These are phyloP conservation scores for Coleophoma crateriformis DNA, from an alignment of 2,329 filamentous ascomycete genomes.

Conservation along the genomic window DNA sequence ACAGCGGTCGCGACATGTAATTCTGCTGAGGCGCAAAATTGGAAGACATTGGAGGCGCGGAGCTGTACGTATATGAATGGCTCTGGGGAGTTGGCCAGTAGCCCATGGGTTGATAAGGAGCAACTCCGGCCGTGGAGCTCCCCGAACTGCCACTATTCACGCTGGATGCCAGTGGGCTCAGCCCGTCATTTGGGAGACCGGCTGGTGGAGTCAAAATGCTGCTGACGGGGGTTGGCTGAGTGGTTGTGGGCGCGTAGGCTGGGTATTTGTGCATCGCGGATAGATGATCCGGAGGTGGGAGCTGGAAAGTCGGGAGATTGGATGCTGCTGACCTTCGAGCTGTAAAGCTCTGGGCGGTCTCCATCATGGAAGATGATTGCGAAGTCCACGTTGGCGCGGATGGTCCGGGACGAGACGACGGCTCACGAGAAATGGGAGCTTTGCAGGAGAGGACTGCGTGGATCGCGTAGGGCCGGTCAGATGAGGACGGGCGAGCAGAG, in stretches of 20 bases:
- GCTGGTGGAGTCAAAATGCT: slow-evolving; percentile 34
- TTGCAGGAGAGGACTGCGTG: neutral
- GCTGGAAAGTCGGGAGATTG: slow-evolving; percentile 63
- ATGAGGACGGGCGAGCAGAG: no score
- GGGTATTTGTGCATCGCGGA: slow-evolving; percentile 43
- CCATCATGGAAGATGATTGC: slow-evolving; percentile 36
- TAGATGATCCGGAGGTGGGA: slow-evolving; percentile 55
- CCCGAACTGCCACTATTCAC: slow-evolving; percentile 55
- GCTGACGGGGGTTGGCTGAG: slow-evolving; percentile 29
- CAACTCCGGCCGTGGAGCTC: slow-evolving; percentile 48
- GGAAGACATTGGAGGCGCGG: slow-evolving; percentile 33
- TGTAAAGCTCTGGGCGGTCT: slow-evolving; percentile 60
- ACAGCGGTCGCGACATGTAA: slow-evolving; percentile 43
- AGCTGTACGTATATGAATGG: slow-evolving; percentile 47
- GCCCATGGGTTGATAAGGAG: slow-evolving; percentile 50
- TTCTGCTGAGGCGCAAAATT: slow-evolving; percentile 26
- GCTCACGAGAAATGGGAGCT: neutral
- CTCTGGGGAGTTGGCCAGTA: slow-evolving; percentile 51
- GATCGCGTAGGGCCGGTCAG: neutral
- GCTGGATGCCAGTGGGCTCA: slow-evolving; percentile 56
- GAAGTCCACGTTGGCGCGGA: slow-evolving; percentile 13
- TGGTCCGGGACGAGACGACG: neutral
- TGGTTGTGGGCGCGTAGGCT: slow-evolving; percentile 43
- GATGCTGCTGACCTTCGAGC: slow-evolving; percentile 65
- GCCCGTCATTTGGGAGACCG: slow-evolving; percentile 51